Conservation (phyloP, 179 eudicot genomes). For the Kewa caespitosa region DNA sequence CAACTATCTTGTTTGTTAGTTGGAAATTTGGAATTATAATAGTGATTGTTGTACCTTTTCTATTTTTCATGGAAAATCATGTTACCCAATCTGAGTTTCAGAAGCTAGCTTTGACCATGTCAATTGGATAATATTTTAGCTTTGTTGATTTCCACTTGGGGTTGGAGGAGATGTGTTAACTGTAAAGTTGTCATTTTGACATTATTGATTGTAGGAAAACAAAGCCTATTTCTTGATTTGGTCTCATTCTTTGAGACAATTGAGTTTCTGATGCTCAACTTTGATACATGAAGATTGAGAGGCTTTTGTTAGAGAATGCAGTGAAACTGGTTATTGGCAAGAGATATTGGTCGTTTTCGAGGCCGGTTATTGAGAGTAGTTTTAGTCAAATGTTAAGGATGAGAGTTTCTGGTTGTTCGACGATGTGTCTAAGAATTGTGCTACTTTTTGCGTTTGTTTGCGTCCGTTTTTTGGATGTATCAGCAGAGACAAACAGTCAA, state of each 20-base stretch:
- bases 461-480: constrained; percentile 10
- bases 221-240: background rate
- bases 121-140: background rate
- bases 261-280: background rate
- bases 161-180: background rate
- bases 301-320: background rate
- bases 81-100: constrained; percentile 10
- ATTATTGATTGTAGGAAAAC: background rate
- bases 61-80: background rate
- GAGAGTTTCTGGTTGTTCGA: constrained; percentile 23
- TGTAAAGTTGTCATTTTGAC: background rate
- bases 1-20: background rate
- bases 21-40: background rate
- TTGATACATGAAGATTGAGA: background rate
- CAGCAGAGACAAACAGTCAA: constrained; percentile 26
- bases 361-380: constrained; percentile 1
- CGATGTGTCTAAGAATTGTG: constrained; percentile 19
- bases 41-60: background rate
- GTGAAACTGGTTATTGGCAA: background rate
- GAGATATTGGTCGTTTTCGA: background rate
- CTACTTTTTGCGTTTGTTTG: constrained; percentile 29
- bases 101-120: constrained; percentile 16
- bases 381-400: background rate
- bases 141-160: constrained; percentile 14
- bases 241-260: constrained; percentile 13